Base-by-base conservation (phyloP, 23 red algal species). In the Cyanidiococcus yangmingshanensis region DNA sequence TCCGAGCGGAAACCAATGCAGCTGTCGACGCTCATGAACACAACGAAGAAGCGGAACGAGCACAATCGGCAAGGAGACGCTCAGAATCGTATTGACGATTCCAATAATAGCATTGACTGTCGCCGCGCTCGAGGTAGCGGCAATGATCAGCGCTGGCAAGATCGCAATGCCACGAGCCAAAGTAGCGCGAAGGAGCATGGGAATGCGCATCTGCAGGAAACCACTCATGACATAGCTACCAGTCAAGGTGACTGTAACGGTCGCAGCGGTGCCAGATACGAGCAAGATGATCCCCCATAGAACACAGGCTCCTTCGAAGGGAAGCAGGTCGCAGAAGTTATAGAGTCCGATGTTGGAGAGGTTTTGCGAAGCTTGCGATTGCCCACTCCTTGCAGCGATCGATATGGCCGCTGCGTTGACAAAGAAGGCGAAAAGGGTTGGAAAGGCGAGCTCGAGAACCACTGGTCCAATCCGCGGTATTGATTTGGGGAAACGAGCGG, bases 401-500 rank as follows among this genome's bases (percentile, higher is more conserved):
- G 76, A 15, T 1, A 79, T 26, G 1, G 58, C 1, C 1, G 76
- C 34, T 45, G 58, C 45, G 39, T 79, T 79, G 0, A 79, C 18
- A 3, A 79, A 37, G n/a, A 79, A 79, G 0, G 76, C 76, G 31
- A 79, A 59, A 38, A 41, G 0, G 39, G 58, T 40, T 1, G 76
- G 76, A 37, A 40, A 2, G 30, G 58, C 16, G 35, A 79, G 37
- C 37, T 79, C 76, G n/a, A n/a, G n/a, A n/a, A n/a, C n/a, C 1
- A 79, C 3, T n/a, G 50, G 15, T 15, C 15, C 15, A 24, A 79
- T 58, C 38, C 58, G 50, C 24, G 25, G 37, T 17, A 79, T 58
- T 15, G 18, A 40, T n/a, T n/a, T 57, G 16, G 50, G 16, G 16
- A 16, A 15, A n/a, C 50, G 50, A 16, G 15, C 50, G 15, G 50